A percentile compares a stretch with the other conserved stretches of the same genome.
Conservation (phyloP, 139 green algal genomes). For the Coelastrella sp. region DNA sequence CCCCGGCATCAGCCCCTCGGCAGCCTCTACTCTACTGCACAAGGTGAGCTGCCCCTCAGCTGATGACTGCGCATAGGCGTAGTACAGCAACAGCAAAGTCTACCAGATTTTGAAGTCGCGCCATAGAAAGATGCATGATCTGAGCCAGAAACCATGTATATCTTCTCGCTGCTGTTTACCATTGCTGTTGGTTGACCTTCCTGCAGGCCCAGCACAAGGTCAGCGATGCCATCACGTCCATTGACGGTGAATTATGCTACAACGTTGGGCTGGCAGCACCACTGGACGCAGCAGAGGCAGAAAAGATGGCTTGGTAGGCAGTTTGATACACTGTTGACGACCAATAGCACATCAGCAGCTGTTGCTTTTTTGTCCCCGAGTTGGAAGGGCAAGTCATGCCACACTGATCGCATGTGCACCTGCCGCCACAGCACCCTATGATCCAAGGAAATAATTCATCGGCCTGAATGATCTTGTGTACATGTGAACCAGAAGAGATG, state of each 20-base stretch:
- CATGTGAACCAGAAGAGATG: no score
- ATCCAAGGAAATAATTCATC: no score
- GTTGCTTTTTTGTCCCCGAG: no score
- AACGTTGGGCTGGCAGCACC: constrained; percentile 84
- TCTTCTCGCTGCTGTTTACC: background rate
- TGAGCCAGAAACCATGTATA: background rate
- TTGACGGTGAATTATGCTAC: constrained; percentile 93
- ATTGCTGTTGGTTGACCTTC: background rate
- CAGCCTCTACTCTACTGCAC: constrained; percentile 76
- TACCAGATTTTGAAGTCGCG: background rate
- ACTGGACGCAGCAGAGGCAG: constrained; percentile 75
- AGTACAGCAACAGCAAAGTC: background rate
- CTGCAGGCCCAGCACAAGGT: constrained; percentile 79
- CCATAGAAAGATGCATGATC: background rate
- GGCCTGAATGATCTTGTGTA: no score
- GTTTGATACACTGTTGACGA: no score
- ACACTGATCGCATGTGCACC: no score
- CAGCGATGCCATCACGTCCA: constrained; percentile 65
- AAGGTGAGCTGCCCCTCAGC: constrained; percentile 54
- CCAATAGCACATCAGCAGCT: no score
- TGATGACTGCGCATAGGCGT: background rate
- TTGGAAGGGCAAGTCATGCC: no score
- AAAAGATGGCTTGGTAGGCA: constrained; percentile 87
- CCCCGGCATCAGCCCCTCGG: constrained; percentile 77
- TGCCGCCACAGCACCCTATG: no score